phyloP scores from a whole-genome alignment of 768 basidiomycete species.

The Boletus rubropictus region DNA sequence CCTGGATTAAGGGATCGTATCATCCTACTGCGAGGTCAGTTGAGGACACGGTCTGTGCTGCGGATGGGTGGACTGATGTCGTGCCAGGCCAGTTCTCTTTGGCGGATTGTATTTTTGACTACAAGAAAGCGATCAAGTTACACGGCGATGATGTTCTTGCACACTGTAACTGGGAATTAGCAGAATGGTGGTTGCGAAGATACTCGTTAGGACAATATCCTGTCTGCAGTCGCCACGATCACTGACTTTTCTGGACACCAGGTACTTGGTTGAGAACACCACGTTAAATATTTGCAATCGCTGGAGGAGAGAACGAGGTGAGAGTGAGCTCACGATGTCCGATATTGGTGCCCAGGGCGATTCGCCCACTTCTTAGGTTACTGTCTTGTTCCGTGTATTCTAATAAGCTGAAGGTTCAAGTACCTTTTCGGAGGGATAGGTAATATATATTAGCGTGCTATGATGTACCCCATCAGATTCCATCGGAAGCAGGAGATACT shows the following conservation, averaged over 20 bases:
- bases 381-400: slow-evolving; percentile 4
- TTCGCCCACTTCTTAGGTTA: slow-evolving; percentile 21
- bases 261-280: slow-evolving; percentile 72
- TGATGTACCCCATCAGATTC: background rate
- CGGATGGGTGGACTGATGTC: slow-evolving; percentile 4
- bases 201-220: slow-evolving; percentile 50
- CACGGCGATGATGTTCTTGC: slow-evolving; percentile 92
- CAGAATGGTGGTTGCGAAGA: slow-evolving; percentile 75
- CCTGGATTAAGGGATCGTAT: slow-evolving; percentile 87
- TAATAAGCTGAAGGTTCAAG: slow-evolving; percentile 1
- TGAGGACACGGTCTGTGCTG: slow-evolving; percentile 13
- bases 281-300: slow-evolving; percentile 71
- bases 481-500: background rate
- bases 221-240: background rate
- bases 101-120: slow-evolving; percentile 73
- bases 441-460: slow-evolving; percentile 9
- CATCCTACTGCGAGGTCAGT: slow-evolving; percentile 74
- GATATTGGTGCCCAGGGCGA: slow-evolving; percentile 43
- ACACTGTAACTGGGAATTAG: slow-evolving; percentile 86
- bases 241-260: slow-evolving; percentile 26
- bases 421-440: background rate
- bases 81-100: slow-evolving; percentile 67
- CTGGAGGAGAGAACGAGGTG: slow-evolving; percentile 85
- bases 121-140: slow-evolving; percentile 60
- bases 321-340: slow-evolving; percentile 56